Base-by-base conservation (phyloP, 768 basidiomycete genomes). In the Coprinopsis strossmayeri region DNA sequence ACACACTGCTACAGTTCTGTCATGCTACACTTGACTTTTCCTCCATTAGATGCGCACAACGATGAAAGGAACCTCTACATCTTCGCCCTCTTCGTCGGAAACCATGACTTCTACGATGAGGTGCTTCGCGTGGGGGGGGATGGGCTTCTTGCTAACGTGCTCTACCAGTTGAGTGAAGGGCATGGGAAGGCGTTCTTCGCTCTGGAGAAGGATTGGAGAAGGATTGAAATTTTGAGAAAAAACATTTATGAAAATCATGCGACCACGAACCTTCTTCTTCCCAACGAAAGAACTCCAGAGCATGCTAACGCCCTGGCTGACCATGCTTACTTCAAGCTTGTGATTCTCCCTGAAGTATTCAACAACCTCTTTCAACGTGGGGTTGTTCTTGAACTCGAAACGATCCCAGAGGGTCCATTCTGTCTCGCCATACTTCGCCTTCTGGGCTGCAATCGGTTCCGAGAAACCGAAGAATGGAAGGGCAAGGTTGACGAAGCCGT, bases 401-500 rank as follows among this genome's bases (percentile, higher is more conserved):
- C 95, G 84, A 68, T 98, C 93, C 95, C 95, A 98, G 34, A 99
- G 76, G 3, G 96, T 97, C 95, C 95, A 99, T 55, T 95, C 91
- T 1, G 79, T 87, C 37, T 73, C 65, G 47, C 84, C 82, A 63
- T 92, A 97, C 77, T 93, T 95, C 55, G 81, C 74, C 73, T 95
- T 97, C 53, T 78, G 59, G 17, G 93, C 91, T 2, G 82, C 84
- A 54, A 98, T 90, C 10, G 96, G 96, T 60, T 99, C 96, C 1
- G 94, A 97, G 75, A 98, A 99, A 23, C 91, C 96, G 61, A 98
- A 98, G 84, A 98, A 98, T 1, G 96, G 96, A 46, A 99, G 69
- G 2, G 96, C 96, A 46, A 99, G 77, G 67, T 99, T 99, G 59
- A 98, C 80, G 66, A 99, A 99, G 32, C 94, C 95, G 59, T 99